Conservation (phyloP, 352 stramenopile species). For the Globisporangium barbulae region DNA sequence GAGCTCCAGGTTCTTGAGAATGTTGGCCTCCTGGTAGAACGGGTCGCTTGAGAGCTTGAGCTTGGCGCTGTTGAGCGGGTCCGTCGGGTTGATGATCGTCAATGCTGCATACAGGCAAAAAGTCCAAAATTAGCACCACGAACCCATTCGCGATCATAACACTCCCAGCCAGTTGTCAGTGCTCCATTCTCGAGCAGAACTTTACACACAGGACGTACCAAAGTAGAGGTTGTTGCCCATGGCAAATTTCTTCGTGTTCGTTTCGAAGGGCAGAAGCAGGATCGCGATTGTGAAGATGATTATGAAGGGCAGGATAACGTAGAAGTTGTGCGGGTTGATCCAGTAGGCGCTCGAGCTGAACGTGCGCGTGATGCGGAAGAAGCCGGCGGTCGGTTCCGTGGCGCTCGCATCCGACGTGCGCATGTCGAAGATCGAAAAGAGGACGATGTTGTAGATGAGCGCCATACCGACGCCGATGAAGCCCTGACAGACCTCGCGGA, state of each 20-base stretch:
- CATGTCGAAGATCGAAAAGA: conserved; percentile 42
- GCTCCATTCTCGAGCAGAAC: background rate
- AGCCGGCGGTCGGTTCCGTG: conserved; percentile 26
- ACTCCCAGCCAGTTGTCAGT: background rate
- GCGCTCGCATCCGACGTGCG: conserved; percentile 27
- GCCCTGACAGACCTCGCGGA: conserved; percentile 37
- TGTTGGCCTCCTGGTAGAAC: conserved; percentile 35
- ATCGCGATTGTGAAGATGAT: conserved; percentile 53
- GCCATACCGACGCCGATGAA: conserved; percentile 43
- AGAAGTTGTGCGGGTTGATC: conserved; percentile 51
- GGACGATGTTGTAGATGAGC: conserved; percentile 60
- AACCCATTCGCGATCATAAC: background rate
- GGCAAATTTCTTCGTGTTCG: conserved; percentile 67
- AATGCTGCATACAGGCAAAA: conserved; percentile 27
- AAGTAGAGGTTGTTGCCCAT: conserved; percentile 68
- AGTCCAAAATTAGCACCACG: background rate
- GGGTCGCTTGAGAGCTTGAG: conserved; percentile 39
- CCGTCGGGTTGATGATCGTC: conserved; percentile 56
- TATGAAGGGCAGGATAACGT: conserved; percentile 48
- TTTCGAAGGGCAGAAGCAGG: conserved; percentile 51
- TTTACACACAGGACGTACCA: conserved; percentile 17
- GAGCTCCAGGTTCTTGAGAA: conserved; percentile 44
- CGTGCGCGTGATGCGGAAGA: conserved; percentile 42
- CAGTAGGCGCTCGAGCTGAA: conserved; percentile 51
- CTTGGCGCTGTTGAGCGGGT: conserved; percentile 28